Evolutionary conservation across 805 yeast genomes (phyloP).

Genomic region (Torulaspora gathmanii): DNA sequence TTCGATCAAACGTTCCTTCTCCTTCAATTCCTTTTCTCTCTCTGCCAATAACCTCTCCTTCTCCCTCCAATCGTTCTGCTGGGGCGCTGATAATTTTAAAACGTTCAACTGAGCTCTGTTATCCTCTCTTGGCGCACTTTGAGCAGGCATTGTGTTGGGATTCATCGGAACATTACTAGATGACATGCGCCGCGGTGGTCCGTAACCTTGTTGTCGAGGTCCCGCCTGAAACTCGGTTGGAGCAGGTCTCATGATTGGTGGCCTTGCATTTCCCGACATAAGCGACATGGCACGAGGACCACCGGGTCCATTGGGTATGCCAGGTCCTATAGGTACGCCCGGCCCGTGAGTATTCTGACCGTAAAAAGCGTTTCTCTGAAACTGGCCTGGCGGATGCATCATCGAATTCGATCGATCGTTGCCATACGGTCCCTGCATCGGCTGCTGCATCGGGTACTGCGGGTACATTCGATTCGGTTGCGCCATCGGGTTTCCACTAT

Average conservation of each 20-base stretch:
- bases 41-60: constrained; percentile 14
- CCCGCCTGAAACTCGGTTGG: constrained; percentile 2
- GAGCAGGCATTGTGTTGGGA: not conserved
- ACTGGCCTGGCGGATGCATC: constrained; percentile 13
- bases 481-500: constrained; percentile 11
- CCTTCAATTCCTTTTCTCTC: constrained; percentile 11
- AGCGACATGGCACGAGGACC: constrained; percentile 35
- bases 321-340: not conserved
- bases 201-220: constrained; percentile 1
- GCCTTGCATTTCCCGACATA: constrained; percentile 14
- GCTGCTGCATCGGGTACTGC: constrained; percentile 1
- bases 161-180: not conserved
- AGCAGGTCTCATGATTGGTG: constrained; percentile 10
- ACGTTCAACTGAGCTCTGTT: constrained; percentile 19
- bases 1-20: constrained; percentile 12
- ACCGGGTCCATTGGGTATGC: not conserved
- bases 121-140: not conserved
- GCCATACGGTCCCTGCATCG: constrained; percentile 2
- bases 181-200: not conserved
- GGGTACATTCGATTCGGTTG: constrained; percentile 8
- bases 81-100: constrained; percentile 27
- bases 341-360: not conserved
- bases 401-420: constrained; percentile 10
- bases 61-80: constrained; percentile 19
- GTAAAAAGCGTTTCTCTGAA: constrained; percentile 3